Base-by-base conservation (phyloP, 805 yeast genomes). In the Saturnispora quitensis region DNA sequence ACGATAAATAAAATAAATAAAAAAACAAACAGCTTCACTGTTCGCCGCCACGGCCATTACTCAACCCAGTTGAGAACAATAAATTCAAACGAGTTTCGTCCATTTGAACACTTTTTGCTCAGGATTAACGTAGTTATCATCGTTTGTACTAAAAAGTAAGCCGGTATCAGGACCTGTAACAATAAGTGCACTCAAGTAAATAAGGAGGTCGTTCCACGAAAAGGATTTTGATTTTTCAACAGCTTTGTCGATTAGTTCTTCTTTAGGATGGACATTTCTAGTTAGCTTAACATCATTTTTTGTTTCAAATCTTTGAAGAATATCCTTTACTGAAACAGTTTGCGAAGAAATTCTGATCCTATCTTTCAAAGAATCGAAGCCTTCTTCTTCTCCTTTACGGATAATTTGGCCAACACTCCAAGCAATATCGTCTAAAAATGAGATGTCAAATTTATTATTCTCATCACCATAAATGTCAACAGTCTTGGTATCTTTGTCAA, bases 61-160 rank as follows among this genome's bases (percentile, higher is more conserved):
- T 20, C 22, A 20, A 20, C 3, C 22, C 22, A 4, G 22, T 20
- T 20, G 22, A 20, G 22, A 4, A 3, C 22, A 20, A 20, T 20
- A 20, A 20, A 20, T 28, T 28, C 33, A 43, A 34, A 27, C 13
- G 33, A 15, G 71, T 52, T 66, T 68, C 25, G 65, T 62, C 77
- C 78, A 75, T 55, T 69, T 73, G 70, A 73, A 75, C 38, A 69
- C 52, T 2, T 68, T 61, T 60, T 73, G 76, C 34, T 62, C 64
- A 4, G 80, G 79, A 61, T 76, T 76, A 52, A 76, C 63, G 25
- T 72, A 54, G 58, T 76, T 80, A 48, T 68, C 65, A 40, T 73
- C 69, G 50, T 67, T 67, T 1, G 58, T 48, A 12, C 58, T 53
- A 50, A 61, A 66, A 18, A 60, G 55, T n/a, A 62, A 51, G 52